Percentiles rank a stretch among this genome's conserved stretches.
Conservation (phyloP, 306 rosid genomes). For the Canavalia gladiata region DNA sequence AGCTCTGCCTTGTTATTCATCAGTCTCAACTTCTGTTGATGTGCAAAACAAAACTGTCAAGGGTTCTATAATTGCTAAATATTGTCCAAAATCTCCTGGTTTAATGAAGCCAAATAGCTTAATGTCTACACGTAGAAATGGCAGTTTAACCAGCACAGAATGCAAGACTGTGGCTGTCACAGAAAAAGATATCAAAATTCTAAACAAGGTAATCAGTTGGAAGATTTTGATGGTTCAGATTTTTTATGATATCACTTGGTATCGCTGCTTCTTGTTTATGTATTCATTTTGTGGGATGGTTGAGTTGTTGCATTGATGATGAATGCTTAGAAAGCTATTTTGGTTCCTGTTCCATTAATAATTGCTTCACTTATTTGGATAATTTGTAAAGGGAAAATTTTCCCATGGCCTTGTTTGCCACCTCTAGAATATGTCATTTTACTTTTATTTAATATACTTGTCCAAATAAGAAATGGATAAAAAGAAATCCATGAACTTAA, state of each 20-base stretch:
- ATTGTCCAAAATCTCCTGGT: constrained; percentile 48
- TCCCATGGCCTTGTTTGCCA: constrained; percentile 13
- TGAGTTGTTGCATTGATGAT: constrained; percentile 26
- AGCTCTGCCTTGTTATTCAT: constrained; percentile 56
- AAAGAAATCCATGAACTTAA: not conserved
- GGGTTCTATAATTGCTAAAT: constrained; percentile 49
- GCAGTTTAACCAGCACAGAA: constrained; percentile 48
- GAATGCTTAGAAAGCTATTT: constrained; percentile 4
- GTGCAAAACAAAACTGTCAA: constrained; percentile 52
- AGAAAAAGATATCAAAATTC: constrained; percentile 45
- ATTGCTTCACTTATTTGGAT: not conserved
- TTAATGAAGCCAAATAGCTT: constrained; percentile 53
- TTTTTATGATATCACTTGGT: constrained; percentile 25
- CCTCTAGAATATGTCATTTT: constrained; percentile 13
- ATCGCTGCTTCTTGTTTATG: constrained; percentile 34
- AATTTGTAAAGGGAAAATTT: not conserved
- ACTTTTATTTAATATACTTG: not conserved
- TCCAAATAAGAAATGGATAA: not conserved
- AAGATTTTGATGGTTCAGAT: constrained; percentile 34
- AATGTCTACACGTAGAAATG: constrained; percentile 45
- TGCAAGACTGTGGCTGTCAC: constrained; percentile 50
- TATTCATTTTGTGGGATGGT: constrained; percentile 40
- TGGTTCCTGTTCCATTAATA: constrained; percentile 3
- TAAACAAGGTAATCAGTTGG: constrained; percentile 60
- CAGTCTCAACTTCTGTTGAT: constrained; percentile 52